Conservation (phyloP, 805 yeast genomes). For the Soucietia sequanensis region DNA sequence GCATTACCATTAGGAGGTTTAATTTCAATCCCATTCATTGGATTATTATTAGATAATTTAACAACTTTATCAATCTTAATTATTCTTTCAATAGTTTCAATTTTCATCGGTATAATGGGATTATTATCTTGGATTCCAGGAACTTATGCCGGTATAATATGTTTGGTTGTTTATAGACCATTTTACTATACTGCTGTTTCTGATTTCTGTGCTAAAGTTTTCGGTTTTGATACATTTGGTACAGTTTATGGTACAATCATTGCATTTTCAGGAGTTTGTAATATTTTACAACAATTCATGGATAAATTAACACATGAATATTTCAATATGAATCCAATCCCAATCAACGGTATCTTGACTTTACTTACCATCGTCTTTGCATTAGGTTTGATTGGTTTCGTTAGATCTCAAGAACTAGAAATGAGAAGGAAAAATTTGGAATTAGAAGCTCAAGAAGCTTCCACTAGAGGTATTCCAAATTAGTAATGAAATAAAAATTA, state of each 20-base stretch:
- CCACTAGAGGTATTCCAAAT: conserved; percentile 45
- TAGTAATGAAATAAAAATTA: too few relatives aligned
- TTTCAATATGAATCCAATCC: conserved; percentile 74
- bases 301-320: conserved; percentile 69
- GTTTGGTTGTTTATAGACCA: conserved; percentile 77
- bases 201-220: conserved; percentile 61
- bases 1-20: conserved; percentile 90
- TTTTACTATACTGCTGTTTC: conserved; percentile 57
- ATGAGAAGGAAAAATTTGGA: conserved; percentile 55
- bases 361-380: conserved; percentile 55
- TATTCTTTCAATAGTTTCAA: conserved; percentile 53
- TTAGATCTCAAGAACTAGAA: conserved; percentile 37
- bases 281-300: conserved; percentile 65
- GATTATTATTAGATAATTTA: conserved; percentile 71
- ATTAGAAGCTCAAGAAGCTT: conserved; percentile 62
- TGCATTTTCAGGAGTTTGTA: conserved; percentile 78
- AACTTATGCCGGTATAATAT: conserved; percentile 66
- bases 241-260: conserved; percentile 83
- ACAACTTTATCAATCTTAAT: conserved; percentile 57
- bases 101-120: conserved; percentile 71
- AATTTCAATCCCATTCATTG: conserved; percentile 83
- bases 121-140: conserved; percentile 52
- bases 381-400: conserved; percentile 39
- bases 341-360: conserved; percentile 63
- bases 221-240: conserved; percentile 62